A percentile compares a stretch with the other conserved stretches of the same genome.
phyloP scores from a whole-genome alignment of 148 eudicot genomes.

The Oxyria digyna region DNA sequence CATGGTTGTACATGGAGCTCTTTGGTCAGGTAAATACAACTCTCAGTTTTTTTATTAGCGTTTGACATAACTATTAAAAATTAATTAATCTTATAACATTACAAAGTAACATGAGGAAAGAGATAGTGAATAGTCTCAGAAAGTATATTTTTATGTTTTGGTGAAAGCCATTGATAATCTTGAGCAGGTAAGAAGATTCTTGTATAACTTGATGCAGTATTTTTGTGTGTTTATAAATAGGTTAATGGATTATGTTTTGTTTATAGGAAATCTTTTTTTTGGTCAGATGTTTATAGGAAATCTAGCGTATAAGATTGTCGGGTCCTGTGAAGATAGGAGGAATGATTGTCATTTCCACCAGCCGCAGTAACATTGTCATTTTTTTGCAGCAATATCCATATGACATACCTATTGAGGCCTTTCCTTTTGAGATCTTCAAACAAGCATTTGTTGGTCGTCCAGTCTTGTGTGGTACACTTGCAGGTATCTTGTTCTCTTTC shows the following conservation, averaged over 20 bases:
- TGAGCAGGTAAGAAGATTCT: constrained; percentile 46
- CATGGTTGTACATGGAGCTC: constrained; percentile 58
- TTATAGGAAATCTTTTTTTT: too few species aligned
- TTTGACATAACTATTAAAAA: too few species aligned
- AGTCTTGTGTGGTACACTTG: constrained; percentile 97
- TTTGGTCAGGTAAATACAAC: constrained; percentile 53
- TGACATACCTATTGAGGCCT: constrained; percentile 97
- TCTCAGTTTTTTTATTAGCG: too few species aligned
- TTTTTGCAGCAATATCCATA: constrained; percentile 91
- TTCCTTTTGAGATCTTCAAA: constrained; percentile 87
- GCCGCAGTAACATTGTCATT: background rate
- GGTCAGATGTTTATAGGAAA: too few species aligned
- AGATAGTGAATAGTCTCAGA: constrained; percentile 38
- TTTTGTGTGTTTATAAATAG: background rate
- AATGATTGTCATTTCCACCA: too few species aligned
- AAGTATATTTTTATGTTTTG: constrained; percentile 66
- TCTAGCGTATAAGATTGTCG: constrained; percentile 67
- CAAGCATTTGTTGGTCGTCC: constrained; percentile 98
- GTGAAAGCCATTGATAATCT: constrained; percentile 64
- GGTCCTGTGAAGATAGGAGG: constrained; percentile 72
- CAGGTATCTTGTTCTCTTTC: constrained; percentile 38
- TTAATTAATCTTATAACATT: too few species aligned
- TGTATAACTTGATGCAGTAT: background rate
- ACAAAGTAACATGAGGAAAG: too few species aligned
- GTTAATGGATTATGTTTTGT: constrained; percentile 2